Base-by-base conservation (phyloP, 2,329 filamentous ascomycete species). In the Cladosporium sp. region DNA sequence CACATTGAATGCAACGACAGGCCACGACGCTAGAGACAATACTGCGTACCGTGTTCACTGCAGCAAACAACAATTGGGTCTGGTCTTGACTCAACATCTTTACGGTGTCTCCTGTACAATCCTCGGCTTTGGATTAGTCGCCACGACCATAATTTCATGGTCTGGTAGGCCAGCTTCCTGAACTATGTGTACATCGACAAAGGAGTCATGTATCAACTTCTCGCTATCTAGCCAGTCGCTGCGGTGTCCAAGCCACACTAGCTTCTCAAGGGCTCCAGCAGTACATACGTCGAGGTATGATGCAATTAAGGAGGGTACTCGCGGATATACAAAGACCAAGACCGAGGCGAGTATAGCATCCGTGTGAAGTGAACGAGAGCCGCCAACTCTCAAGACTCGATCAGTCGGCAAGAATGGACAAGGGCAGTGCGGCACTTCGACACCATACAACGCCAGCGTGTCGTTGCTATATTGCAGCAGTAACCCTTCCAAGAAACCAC, bases 281-380 rank as follows among this genome's bases (percentile, higher is more conserved):
- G 62, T 62, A 56, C 62, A 62, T n/a, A 52, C 46, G 3, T 68
- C 57, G 22, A 79, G 38, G 53, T 80, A 79, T 49, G 65, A 66
- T 2, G 53, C 54, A 11, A 79, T 54, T 9, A 80, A 59, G 3
- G 61, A 67, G 3, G 73, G 67, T n/a, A 73, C 65, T 12, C 75
- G 70, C 1, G 77, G 77, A 56, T 79, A 80, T 20, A 78, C 72
- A 61, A 80, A 79, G 52, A 79, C 62, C 71, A 77, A 73, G n/a
- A 64, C 66, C 1, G 56, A 52, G 7, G 74, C 73, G n/a, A 69
- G 55, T 4, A 61, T 53, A 3, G 74, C 74, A 9, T 71, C 62
- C 1, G 67, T 49, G 46, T 69, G 69, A 7, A 77, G 55, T 27
- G 68, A 70, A 58, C 72, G 71, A 0, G 73, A 72, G 2, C 72